Evolutionary conservation across 108 stramenopile species (phyloP).

Genomic region (Cyclostephanos invisitatus): DNA sequence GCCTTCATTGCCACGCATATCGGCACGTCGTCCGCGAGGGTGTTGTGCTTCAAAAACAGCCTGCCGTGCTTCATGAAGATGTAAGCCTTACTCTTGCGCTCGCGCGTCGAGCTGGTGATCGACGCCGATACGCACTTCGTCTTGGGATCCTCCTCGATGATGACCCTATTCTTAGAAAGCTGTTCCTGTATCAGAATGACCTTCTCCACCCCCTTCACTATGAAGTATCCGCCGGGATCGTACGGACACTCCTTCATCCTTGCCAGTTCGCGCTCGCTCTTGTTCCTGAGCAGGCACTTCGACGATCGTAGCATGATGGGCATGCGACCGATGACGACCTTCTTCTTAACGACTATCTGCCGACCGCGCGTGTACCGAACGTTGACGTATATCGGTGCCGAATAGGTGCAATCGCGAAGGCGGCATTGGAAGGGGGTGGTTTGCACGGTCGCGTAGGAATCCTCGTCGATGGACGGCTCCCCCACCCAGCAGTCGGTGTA

Average conservation of each 20-base stretch:
- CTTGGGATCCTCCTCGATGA: constrained; percentile 90
- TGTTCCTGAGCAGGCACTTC: constrained; percentile 88
- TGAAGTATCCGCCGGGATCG: constrained; percentile 99
- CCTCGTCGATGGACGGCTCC: constrained; percentile 92
- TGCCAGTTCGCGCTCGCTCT: constrained; percentile 85
- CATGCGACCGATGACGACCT: constrained; percentile 81
- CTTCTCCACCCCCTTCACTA: constrained; percentile 97
- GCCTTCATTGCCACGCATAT: constrained; percentile 94
- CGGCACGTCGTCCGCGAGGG: constrained; percentile 97
- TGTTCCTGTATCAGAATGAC: constrained; percentile 99
- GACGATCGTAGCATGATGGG: constrained; percentile 96
- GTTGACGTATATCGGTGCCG: constrained; percentile 97
- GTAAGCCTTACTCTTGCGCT: constrained; percentile 91
- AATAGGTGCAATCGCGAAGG: constrained; percentile 96
- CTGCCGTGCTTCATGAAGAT: constrained; percentile 85
- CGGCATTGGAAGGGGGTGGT: constrained; percentile 97
- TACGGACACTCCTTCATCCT: constrained; percentile 97
- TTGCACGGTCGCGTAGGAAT: constrained; percentile 73
- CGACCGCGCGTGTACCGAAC: constrained; percentile 93
- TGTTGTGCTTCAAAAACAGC: constrained; percentile 96
- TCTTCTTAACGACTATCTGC: constrained; percentile 91
- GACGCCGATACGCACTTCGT: constrained; percentile 85
- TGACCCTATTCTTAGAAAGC: constrained; percentile 98
- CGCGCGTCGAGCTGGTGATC: constrained; percentile 94
- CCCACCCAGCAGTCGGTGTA: constrained; percentile 97